A percentile compares a stretch with the other conserved stretches of the same genome.
Conservation (phyloP, 2,329 filamentous ascomycete genomes). For the Sporothrix pseudoabietina region DNA sequence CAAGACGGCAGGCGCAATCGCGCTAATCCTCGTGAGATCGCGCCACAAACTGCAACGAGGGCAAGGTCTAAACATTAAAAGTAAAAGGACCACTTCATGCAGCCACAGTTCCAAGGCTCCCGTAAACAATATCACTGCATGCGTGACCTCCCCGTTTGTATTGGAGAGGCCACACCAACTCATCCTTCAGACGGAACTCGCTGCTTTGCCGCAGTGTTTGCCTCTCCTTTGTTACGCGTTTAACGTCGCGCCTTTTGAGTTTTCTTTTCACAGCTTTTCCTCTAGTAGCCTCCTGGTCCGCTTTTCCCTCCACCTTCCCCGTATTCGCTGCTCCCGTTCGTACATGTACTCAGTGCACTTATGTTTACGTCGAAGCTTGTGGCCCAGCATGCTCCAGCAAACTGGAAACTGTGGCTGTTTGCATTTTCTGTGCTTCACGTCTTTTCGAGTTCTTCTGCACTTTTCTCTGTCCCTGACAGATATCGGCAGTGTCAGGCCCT, state of each 20-base stretch:
- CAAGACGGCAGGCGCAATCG: slow-evolving; percentile 3
- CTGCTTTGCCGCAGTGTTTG: neutral
- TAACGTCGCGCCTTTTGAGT: neutral
- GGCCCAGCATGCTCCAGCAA: neutral
- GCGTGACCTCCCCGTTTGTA: neutral
- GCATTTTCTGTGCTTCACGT: neutral
- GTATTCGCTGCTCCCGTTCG: slow-evolving; percentile 2
- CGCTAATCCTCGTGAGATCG: neutral
- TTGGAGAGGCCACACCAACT: neutral
- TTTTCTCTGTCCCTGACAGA: neutral
- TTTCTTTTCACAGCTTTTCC: neutral
- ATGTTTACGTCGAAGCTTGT: neutral
- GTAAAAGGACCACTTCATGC: neutral
- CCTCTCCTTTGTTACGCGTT: slow-evolving; percentile 11
- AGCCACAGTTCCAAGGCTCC: neutral
- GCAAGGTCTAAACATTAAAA: too few relatives aligned
- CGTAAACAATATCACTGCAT: slow-evolving; percentile 16
- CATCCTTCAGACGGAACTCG: neutral
- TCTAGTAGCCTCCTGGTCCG: neutral
- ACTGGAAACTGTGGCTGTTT: neutral
- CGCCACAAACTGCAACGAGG: slow-evolving; percentile 1
- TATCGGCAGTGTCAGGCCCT: neutral
- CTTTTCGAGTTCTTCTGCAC: neutral
- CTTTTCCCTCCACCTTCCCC: slow-evolving; percentile 17
- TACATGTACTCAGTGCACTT: neutral